These are phyloP conservation scores for Septoria linicola DNA, from an alignment of 2,329 filamentous ascomycete species.

Conservation along the genomic window DNA sequence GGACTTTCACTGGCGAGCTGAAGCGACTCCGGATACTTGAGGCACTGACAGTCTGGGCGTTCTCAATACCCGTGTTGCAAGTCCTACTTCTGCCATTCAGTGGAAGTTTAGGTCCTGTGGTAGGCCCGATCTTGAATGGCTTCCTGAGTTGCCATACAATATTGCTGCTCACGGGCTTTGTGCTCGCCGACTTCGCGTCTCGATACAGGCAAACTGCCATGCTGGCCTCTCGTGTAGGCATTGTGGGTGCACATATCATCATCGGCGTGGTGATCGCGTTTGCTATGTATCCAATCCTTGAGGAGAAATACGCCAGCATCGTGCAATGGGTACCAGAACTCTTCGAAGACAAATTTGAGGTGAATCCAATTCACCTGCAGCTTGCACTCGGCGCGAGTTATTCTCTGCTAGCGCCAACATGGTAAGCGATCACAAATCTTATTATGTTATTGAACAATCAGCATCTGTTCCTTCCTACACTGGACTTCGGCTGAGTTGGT, in stretches of 20 bases:
- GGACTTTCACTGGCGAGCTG: neutral
- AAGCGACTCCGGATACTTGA: neutral
- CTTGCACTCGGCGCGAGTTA: conserved; percentile 65
- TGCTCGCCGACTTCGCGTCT: conserved; percentile 11
- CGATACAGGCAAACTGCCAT: conserved; percentile 8
- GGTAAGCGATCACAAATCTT: neutral
- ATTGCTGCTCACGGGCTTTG: conserved; percentile 56
- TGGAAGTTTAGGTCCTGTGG: conserved; percentile 62
- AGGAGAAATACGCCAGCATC: conserved; percentile 10
- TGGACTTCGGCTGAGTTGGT: neutral
- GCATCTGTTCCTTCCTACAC: neutral
- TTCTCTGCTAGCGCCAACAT: conserved; percentile 6
- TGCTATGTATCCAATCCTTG: conserved; percentile 9
- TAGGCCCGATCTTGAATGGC: conserved; percentile 76
- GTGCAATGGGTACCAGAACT: conserved; percentile 11
- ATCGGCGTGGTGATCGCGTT: conserved; percentile 3
- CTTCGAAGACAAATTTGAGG: conserved; percentile 8
- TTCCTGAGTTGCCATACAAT: conserved; percentile 63
- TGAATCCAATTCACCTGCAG: conserved; percentile 65
- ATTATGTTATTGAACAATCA: neutral
- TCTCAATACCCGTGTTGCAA: conserved; percentile 72
- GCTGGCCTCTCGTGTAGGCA: conserved; percentile 2
- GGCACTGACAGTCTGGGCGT: conserved; percentile 60
- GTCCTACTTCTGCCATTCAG: conserved; percentile 69
- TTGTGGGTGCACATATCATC: neutral